Evolutionary conservation across 2,329 filamentous ascomycete species (phyloP), one percentile per base, ranked within the genome.

Genomic region (Mycocentrospora acerina): DNA sequence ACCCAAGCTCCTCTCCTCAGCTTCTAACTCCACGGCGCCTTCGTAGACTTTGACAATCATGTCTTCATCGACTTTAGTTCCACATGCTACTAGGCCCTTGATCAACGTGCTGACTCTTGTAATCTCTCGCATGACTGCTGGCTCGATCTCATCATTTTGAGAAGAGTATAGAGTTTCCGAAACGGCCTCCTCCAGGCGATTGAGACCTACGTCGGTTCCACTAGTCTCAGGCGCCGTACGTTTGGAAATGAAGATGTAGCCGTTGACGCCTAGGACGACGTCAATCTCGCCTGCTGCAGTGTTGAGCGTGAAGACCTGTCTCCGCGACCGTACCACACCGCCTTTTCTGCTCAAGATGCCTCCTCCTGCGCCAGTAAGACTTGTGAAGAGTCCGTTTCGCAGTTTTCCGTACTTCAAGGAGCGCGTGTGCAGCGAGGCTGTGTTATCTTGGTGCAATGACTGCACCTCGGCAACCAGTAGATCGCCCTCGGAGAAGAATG

Each of bases 401-500:
- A 98, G 75, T 73, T 98, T 98, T 29, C 93, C 93, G 70, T 97
- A 98, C 64, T 91, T 90, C 60, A 97, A 71, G 50, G 82, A 87
- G 44, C 93, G 82, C 7, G 93, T 97, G 71, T 98, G 93, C 60
- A 98, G 74, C 41, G 84, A 85, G 1, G 93, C 90, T 2, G 82
- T 85, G 41, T 90, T 91, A 69, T 97, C 91, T 41, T 82, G 79
- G 66, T 90, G 88, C 37, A 98, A 75, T 54, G 82, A 81, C 76
- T 98, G 93, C 37, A 98, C 93, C 71, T 98, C 93, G 1, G 93
- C 93, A 13, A 97, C 88, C 12, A 98, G 74, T 35, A 98, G 72
- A 65, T 98, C 93, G 10, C 93, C 93, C 69, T 98, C 93, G 37
- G 86, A 84, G 72, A 98, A 97, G 70, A 96, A 98, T n/a, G 83